phyloP scores from a whole-genome alignment of 2,329 filamentous ascomycete genomes.

The Phialophora chinensis region DNA sequence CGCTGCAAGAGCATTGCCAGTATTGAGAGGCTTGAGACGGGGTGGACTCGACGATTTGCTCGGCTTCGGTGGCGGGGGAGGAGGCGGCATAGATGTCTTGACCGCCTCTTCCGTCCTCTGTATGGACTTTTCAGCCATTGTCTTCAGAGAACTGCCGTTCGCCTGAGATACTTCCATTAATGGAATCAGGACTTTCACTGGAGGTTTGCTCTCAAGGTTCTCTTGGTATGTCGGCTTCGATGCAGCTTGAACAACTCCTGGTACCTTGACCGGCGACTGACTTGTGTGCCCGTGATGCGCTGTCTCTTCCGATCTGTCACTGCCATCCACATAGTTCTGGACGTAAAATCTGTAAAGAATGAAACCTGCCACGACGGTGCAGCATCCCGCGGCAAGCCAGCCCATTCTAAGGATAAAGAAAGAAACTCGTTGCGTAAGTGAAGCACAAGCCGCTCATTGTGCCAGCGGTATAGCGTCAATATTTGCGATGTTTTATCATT shows the following conservation, averaged over 20 bases:
- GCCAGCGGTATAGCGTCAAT: constrained; percentile 1
- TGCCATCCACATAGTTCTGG: not conserved
- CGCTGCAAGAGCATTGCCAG: constrained; percentile 28
- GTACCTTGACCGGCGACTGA: not conserved
- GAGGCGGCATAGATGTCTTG: constrained; percentile 43
- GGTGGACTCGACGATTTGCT: constrained; percentile 31
- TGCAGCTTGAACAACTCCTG: not conserved
- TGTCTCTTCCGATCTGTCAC: not conserved
- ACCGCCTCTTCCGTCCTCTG: constrained; percentile 5
- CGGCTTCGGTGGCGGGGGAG: constrained; percentile 19
- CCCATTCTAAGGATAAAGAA: constrained; percentile 30
- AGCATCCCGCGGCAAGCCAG: constrained; percentile 32
- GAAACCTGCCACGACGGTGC: constrained; percentile 32
- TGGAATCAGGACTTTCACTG: not conserved
- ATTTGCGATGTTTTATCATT: not conserved
- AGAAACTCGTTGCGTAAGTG: constrained; percentile 7
- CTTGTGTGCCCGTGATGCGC: not conserved
- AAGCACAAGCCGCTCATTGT: constrained; percentile 13
- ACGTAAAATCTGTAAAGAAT: constrained; percentile 32
- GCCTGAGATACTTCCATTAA: not conserved
- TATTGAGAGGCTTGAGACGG: constrained; percentile 38
- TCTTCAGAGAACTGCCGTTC: not conserved
- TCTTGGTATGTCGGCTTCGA: not conserved
- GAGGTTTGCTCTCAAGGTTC: not conserved
- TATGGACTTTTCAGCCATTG: constrained; percentile 8